Percentiles rank a stretch among this genome's conserved stretches.
Conservation (phyloP, 2,329 filamentous ascomycete species). For the Fonsecaea pedrosoi region DNA sequence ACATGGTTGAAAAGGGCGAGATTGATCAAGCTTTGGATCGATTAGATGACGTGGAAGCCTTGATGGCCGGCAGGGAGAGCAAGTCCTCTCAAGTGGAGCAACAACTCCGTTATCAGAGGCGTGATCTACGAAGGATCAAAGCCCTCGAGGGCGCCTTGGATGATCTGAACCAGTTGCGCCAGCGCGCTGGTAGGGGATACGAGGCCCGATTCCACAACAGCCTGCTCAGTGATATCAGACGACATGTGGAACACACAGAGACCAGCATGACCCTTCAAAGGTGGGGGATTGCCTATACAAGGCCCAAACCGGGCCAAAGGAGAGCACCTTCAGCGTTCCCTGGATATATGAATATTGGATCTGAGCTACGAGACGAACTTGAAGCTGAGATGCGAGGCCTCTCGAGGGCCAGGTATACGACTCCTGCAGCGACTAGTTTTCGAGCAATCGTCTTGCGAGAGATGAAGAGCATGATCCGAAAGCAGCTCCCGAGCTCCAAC, state of each 20-base stretch:
- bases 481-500: conserved; percentile 85
- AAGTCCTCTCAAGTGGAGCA: conserved; percentile 37
- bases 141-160: conserved; percentile 80
- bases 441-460: conserved; percentile 84
- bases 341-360: conserved; percentile 76
- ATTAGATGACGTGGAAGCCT: conserved; percentile 77
- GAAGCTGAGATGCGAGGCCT: conserved; percentile 76
- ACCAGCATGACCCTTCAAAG: conserved; percentile 76
- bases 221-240: conserved; percentile 77
- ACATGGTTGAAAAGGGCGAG: conserved; percentile 80
- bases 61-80: conserved; percentile 70
- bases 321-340: conserved; percentile 74
- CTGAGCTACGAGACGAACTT: conserved; percentile 73
- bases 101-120: conserved; percentile 43
- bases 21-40: conserved; percentile 79
- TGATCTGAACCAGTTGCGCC: conserved; percentile 76
- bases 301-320: conserved; percentile 70
- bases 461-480: conserved; percentile 81
- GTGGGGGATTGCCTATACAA: conserved; percentile 79
- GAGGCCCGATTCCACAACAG: conserved; percentile 79
- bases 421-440: conserved; percentile 81
- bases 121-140: conserved; percentile 75
- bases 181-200: conserved; percentile 84
- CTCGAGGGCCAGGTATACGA: conserved; percentile 79
- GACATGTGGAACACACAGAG: conserved; percentile 78